phyloP scores from a whole-genome alignment of 1,284 basidiomycete species.

The Ustilago trichophora region DNA sequence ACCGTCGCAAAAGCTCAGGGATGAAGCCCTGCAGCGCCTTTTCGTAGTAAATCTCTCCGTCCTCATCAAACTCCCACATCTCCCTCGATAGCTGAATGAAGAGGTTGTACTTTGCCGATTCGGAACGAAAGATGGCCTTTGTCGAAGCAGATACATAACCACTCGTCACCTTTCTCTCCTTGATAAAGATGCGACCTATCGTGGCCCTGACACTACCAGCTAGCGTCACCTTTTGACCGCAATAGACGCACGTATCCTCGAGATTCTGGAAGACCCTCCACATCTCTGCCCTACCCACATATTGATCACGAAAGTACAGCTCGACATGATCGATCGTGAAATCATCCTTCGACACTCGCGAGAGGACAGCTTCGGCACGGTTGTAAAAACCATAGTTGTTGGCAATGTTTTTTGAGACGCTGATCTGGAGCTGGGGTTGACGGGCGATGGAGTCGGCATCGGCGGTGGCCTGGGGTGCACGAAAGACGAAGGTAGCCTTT shows the following conservation, averaged over 20 bases:
- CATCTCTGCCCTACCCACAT: slow-evolving; percentile 65
- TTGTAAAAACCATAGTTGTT: slow-evolving; percentile 56
- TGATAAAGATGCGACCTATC: slow-evolving; percentile 62
- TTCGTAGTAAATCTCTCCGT: slow-evolving; percentile 85
- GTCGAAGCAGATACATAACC: slow-evolving; percentile 84
- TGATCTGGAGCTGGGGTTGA: slow-evolving; percentile 59
- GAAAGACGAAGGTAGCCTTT: slow-evolving; percentile 56
- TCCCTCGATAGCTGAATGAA: slow-evolving; percentile 96
- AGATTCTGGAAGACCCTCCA: slow-evolving; percentile 61
- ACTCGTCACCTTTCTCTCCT: slow-evolving; percentile 70
- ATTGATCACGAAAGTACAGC: slow-evolving; percentile 66
- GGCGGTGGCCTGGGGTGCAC: slow-evolving; percentile 43
- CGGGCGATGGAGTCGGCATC: slow-evolving; percentile 54
- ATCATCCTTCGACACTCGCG: slow-evolving; percentile 46
- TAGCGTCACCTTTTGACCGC: slow-evolving; percentile 61
- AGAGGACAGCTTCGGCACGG: slow-evolving; percentile 54
- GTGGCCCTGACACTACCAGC: slow-evolving; percentile 63
- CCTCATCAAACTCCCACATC: slow-evolving; percentile 96
- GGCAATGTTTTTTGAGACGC: slow-evolving; percentile 55
- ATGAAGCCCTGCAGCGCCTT: slow-evolving; percentile 82
- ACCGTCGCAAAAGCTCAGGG: slow-evolving; percentile 65
- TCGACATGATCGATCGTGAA: slow-evolving; percentile 63
- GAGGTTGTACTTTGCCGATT: slow-evolving; percentile 79
- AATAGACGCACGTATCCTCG: slow-evolving; percentile 64
- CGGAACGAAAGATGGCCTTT: slow-evolving; percentile 85